Percentiles rank a stretch among this genome's conserved stretches.
phyloP scores from a whole-genome alignment of 2,329 filamentous ascomycete genomes.

The Tolypocladium capitatum region DNA sequence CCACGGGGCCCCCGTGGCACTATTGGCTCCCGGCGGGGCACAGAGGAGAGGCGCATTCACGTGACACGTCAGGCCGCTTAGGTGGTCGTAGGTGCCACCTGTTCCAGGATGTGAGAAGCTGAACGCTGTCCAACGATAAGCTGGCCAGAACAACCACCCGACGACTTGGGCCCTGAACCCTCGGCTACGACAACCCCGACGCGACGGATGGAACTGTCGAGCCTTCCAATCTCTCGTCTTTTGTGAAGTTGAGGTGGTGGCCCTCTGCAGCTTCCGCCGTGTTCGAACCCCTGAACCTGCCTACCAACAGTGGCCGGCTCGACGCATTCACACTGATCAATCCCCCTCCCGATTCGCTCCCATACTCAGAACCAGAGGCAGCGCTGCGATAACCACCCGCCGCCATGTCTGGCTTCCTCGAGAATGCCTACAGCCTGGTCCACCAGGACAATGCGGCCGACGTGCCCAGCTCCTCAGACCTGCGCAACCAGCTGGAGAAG shows the following conservation, averaged over 20 bases:
- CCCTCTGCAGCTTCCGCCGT: constrained; percentile 1
- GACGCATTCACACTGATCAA: not conserved
- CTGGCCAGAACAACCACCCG: not conserved
- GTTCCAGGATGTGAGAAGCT: not conserved
- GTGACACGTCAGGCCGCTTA: not conserved
- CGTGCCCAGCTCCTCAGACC: constrained; percentile 76
- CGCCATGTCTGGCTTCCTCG: constrained; percentile 88
- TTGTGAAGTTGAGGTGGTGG: constrained; percentile 14
- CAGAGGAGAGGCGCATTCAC: not conserved
- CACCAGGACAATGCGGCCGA: constrained; percentile 96
- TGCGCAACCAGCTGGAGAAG: constrained; percentile 88
- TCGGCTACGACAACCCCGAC: constrained; percentile 1
- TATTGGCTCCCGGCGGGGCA: not conserved
- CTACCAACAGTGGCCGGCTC: not conserved
- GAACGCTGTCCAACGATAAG: not conserved
- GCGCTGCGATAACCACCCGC: constrained; percentile 12
- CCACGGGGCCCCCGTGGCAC: too few species aligned
- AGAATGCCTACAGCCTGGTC: constrained; percentile 91
- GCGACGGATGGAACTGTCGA: constrained; percentile 6
- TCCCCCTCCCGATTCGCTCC: too few species aligned
- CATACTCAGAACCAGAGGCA: not conserved
- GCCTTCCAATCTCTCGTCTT: not conserved
- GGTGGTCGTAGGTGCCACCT: constrained; percentile 3
- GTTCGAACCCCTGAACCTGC: not conserved
- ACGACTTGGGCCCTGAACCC: not conserved